Conservation (phyloP, 805 yeast genomes). For the Metschnikowia sp. region DNA sequence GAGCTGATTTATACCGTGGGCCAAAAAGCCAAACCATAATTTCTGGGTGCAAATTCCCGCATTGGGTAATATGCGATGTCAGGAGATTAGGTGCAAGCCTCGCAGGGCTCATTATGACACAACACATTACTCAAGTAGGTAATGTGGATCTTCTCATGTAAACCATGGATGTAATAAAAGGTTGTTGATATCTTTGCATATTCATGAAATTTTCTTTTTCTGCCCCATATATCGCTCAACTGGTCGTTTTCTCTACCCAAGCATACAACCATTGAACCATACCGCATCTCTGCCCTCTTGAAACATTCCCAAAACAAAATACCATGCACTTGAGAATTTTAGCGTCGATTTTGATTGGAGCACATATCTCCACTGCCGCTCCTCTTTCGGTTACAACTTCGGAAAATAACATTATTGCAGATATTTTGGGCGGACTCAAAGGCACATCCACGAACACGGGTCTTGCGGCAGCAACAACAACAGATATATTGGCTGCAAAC, state of each 20-base stretch:
- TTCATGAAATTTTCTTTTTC: too few species aligned
- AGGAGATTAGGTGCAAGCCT: neutral
- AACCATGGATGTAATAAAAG: too few species aligned
- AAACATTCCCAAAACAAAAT: neutral
- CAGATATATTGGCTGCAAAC: too few species aligned
- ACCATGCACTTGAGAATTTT: conserved; percentile 1
- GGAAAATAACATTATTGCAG: conserved; percentile 1
- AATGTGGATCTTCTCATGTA: too few species aligned
- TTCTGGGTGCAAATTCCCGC: neutral
- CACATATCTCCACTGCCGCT: neutral
- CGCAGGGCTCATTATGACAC: neutral
- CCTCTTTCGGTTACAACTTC: conserved; percentile 6
- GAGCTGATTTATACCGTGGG: too few species aligned
- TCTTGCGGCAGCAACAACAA: neutral
- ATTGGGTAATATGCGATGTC: conserved; percentile 1
- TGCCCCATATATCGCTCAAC: too few species aligned
- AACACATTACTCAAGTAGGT: neutral
- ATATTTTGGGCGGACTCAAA: conserved; percentile 3
- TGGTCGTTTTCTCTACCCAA: too few species aligned
- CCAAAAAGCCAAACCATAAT: too few species aligned
- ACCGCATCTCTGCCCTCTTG: neutral
- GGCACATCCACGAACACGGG: conserved; percentile 1
- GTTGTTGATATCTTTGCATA: too few species aligned
- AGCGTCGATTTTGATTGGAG: neutral
- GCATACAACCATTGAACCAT: neutral